Conservation (phyloP, 2,329 filamentous ascomycete species). For the Macrophomina phaseolina region DNA sequence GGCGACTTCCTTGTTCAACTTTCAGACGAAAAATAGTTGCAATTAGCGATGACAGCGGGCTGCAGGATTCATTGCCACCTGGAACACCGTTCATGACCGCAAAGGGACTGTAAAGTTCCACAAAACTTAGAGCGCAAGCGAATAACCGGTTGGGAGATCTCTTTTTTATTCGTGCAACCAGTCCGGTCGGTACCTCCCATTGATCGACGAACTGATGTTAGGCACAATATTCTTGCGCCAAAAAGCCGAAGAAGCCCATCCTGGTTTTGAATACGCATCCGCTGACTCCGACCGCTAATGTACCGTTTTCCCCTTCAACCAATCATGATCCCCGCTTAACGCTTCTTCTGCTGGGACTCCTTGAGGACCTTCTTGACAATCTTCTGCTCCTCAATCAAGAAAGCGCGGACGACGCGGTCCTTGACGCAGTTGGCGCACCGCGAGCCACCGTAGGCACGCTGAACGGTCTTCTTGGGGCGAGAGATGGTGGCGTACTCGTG, state of each 20-base stretch:
- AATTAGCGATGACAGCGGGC: not conserved
- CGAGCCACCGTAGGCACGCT: constrained; percentile 97
- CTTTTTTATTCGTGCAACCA: constrained; percentile 29
- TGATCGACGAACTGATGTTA: constrained; percentile 26
- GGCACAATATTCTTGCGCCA: constrained; percentile 28
- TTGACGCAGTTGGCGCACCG: constrained; percentile 99
- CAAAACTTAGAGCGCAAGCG: constrained; percentile 2
- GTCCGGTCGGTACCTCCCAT: constrained; percentile 27
- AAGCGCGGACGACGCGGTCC: constrained; percentile 96
- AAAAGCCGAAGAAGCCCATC: constrained; percentile 29
- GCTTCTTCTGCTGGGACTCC: constrained; percentile 86
- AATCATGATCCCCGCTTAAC: constrained; percentile 38
- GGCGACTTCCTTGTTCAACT: no score
- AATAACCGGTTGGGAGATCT: constrained; percentile 27
- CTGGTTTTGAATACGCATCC: constrained; percentile 28
- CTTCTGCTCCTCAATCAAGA: constrained; percentile 99
- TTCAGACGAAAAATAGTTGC: no score
- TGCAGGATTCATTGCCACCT: not conserved
- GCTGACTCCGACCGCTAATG: constrained; percentile 28
- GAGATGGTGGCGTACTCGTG: constrained; percentile 97
- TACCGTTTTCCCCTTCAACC: constrained; percentile 22
- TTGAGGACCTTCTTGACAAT: constrained; percentile 99
- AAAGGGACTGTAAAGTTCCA: constrained; percentile 5
- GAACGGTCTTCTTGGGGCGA: constrained; percentile 99
- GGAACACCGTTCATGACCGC: constrained; percentile 1